Base-by-base conservation (phyloP, 768 basidiomycete species). In the Rhizopogon vulgaris region DNA sequence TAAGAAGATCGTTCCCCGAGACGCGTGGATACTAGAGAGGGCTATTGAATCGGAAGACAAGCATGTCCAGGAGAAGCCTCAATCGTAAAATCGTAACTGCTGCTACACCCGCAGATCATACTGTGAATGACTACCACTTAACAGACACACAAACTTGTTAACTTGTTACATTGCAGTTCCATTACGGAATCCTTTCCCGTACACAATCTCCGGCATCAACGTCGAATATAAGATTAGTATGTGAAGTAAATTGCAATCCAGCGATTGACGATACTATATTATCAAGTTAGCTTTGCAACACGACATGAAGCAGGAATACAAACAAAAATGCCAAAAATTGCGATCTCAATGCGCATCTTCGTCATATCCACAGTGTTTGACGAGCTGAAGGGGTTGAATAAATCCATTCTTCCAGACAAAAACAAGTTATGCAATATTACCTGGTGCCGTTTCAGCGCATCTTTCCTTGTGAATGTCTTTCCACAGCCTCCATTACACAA, bases 21-120 rank as follows among this genome's bases (percentile, higher is more conserved):
- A 86, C 61, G 92, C 92, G 18, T 94, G 92, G 92, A 74, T 94
- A 54, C 76, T 94, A 48, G 87, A 94, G 70, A 82, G 78, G 64
- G 65, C 62, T 46, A 70, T 84, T 54, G 56, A 69, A 43, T 46
- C 45, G 22, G 45, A 46, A 10, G 45, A 34, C 45, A 46, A 46
- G 22, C 32, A 46, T 18, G 22, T 22, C 32, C 45, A 46, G 45
- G 45, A 34, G 45, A 34, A 22, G 18, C 30, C 32, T 34, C 5
- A 34, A 46, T 34, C 18, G 22, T 46, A 32, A 46, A 46, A 46
- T 34, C 28, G 9, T 22, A 24, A 15, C 43, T 8, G 8, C 32
- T 24, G 32, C 32, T n/a, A 15, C 32, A 8, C 22, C 15, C 14
- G 18, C 43, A 22, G 43, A 34, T 17, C 11, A 46, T 10, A 15